These are phyloP conservation scores for Geotrichum bryndzae DNA, from an alignment of 1,139 yeast genomes.

Conservation along the genomic window DNA sequence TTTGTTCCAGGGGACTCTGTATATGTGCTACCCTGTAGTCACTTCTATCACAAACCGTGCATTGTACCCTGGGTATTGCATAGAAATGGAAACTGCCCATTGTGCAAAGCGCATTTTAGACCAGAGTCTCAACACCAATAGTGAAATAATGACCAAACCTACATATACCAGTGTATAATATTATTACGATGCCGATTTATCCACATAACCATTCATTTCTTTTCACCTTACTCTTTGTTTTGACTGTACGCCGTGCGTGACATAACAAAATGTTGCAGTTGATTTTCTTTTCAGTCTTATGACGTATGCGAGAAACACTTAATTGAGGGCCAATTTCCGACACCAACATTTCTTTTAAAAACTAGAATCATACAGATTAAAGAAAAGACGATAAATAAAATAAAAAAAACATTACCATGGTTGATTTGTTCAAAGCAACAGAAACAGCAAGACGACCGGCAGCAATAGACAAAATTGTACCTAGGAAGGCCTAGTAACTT, in stretches of 20 bases:
- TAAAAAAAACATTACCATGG: no score
- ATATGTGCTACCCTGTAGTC: slow-evolving; percentile 1
- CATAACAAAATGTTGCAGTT: neutral
- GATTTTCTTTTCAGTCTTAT: no score
- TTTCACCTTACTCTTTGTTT: no score
- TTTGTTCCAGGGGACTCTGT: neutral
- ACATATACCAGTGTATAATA: neutral
- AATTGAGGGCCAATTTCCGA: no score
- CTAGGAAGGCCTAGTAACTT: neutral
- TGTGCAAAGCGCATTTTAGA: slow-evolving; percentile 3
- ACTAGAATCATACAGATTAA: no score
- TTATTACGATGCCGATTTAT: neutral
- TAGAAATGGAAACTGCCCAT: slow-evolving; percentile 9
- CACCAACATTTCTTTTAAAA: no score
- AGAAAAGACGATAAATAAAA: no score
- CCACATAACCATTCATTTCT: no score
- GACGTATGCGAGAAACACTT: no score
- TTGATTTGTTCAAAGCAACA: neutral
- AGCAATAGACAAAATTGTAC: neutral
- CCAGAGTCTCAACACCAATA: neutral
- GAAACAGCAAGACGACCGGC: neutral
- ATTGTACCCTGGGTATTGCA: slow-evolving; percentile 6
- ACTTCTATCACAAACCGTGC: slow-evolving; percentile 3
- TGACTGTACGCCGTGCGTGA: neutral
- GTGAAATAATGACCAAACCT: neutral